phyloP scores from a whole-genome alignment of 129 eudicot genomes.

The Flaveria linearis region DNA sequence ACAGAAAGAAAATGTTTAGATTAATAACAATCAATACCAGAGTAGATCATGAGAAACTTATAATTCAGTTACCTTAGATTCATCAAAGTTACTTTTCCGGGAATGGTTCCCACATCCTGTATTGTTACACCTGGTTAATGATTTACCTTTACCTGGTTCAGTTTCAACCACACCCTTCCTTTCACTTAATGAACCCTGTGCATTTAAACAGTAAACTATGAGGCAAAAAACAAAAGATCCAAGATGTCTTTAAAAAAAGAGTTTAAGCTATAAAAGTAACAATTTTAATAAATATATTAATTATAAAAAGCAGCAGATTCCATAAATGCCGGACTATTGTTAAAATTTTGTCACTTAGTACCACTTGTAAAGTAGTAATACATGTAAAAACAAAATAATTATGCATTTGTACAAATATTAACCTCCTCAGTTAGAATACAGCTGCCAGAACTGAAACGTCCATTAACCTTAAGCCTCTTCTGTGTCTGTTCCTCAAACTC shows the following conservation, averaged over 20 bases:
- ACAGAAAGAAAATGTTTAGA: not conserved
- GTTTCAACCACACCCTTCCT: conserved; percentile 24
- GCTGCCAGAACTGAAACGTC: conserved; percentile 33
- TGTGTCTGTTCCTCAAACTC: conserved; percentile 35
- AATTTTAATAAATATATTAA: not conserved
- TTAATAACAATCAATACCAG: conserved; percentile 4
- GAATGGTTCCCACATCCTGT: conserved; percentile 19
- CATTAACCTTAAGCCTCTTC: conserved; percentile 55
- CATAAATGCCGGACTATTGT: not conserved
- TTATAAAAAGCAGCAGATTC: not conserved
- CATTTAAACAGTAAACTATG: conserved; percentile 13
- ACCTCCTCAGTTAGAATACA: conserved; percentile 37
- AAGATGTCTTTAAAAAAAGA: not conserved
- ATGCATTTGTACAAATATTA: conserved; percentile 15
- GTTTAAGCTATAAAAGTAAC: not conserved
- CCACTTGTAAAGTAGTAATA: conserved; percentile 4
- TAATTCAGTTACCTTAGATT: conserved; percentile 29
- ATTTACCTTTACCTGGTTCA: conserved; percentile 25
- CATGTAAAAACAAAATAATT: not conserved
- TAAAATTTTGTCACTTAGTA: not conserved
- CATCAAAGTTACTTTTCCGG: conserved; percentile 21
- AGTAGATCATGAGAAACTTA: conserved; percentile 9
- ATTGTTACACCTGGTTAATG: conserved; percentile 10
- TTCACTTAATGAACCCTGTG: conserved; percentile 42
- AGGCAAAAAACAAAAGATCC: conserved; percentile 3